Base-by-base conservation (phyloP, 129 eudicot genomes). In the sunflower (Helianthus annuus) region DNA sequence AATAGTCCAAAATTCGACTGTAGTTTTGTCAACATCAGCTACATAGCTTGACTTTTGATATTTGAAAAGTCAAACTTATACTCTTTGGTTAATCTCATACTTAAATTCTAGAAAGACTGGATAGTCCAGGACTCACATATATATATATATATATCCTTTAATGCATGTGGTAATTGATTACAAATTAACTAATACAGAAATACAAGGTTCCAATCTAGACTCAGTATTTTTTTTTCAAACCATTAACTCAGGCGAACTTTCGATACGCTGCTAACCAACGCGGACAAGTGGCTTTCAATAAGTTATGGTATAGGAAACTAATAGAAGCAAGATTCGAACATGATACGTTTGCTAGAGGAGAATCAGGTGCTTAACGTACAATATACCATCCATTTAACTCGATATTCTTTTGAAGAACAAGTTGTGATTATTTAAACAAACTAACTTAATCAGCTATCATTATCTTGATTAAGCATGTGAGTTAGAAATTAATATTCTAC, bases 11-110 rank as follows among this genome's bases (percentile, higher is more conserved):
- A 57, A 40, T 55, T 59, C 74, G 71, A 73, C 79, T 59, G 42
- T 40, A 42, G 32, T 61, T 77, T 69, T 69, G 81, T 69, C 71
- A 61, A 64, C 71, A 77, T 69, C 64, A 51, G 66, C 76, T 24
- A 69, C 69, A 49, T 36, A 68, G 39, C 71, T 58, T 77, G 76
- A 77, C 76, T 62, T 77, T 77, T 49, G 6, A 24, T 15, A n/a
- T 48, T 48, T 24, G 45, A 77, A 77, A 77, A 60, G 76, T 77
- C 71, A 61, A 49, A 9, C 46, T 48, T 69, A 49, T 61, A 56
- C 52, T 51, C 42, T 17, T 17, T 51, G 54, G 51, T 52, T 49
- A 11, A 62, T 55, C 32, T 64, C 10, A 7, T 39, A 11, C 3
- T 27, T 9, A 10, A 38, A 38, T 38, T 38, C 42, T 38, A 38